Conservation (phyloP, 208 protist genomes). For the Acanthamoeba royreba region DNA sequence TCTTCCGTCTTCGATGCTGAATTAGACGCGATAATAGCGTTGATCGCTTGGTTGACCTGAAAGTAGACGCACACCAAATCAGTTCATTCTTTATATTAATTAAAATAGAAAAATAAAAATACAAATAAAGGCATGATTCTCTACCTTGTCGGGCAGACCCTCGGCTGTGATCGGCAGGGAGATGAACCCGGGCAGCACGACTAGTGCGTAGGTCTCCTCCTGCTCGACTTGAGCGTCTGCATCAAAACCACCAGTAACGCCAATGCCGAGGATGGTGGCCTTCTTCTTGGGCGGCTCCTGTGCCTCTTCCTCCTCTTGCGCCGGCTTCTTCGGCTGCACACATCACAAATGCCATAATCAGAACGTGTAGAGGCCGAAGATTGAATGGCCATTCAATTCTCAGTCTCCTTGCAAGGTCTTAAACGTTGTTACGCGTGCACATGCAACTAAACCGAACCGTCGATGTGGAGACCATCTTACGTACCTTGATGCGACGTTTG, state of each 20-base stretch:
- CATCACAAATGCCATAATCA: neutral
- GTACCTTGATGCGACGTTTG: neutral
- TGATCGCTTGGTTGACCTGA: neutral
- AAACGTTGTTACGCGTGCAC: neutral
- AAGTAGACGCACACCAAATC: neutral
- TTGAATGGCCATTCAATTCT: too few relatives aligned
- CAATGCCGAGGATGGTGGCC: conserved; percentile 6
- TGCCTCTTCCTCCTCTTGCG: neutral
- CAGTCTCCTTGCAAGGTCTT: neutral
- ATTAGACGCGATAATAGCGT: neutral
- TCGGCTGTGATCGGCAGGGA: neutral
- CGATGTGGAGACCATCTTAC: too few relatives aligned
- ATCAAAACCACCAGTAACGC: conserved; percentile 27
- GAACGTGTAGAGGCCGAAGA: too few relatives aligned
- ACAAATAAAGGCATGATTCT: neutral
- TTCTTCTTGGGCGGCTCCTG: conserved; percentile 18
- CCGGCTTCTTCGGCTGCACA: neutral
- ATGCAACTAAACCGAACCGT: too few relatives aligned
- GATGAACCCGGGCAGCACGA: conserved; percentile 13
- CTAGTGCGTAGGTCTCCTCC: conserved; percentile 10
- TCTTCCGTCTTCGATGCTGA: conserved; percentile 43
- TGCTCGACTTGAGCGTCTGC: neutral
- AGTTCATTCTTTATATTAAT: neutral
- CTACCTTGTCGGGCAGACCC: conserved; percentile 5
- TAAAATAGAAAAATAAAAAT: neutral